phyloP scores from a whole-genome alignment of 2,329 filamentous ascomycete genomes.

The Dactylellina cionopaga region DNA sequence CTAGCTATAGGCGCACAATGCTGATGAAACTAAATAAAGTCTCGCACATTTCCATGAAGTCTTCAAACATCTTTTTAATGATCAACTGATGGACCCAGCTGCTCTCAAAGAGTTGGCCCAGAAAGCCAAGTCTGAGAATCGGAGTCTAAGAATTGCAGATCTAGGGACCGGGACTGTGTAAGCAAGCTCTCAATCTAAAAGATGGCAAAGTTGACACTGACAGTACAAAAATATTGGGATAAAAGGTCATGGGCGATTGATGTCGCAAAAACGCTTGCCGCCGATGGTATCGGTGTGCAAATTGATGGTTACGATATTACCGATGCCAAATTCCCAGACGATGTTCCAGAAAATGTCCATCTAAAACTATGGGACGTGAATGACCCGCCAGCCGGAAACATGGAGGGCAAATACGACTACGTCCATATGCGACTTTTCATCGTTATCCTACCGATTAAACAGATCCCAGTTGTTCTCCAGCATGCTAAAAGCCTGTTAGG shows the following conservation, averaged over 20 bases:
- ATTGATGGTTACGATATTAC: conserved; percentile 10
- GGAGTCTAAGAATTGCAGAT: neutral
- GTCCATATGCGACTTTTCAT: conserved; percentile 17
- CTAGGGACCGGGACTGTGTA: conserved; percentile 9
- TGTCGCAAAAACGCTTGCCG: neutral
- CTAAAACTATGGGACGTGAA: conserved; percentile 17
- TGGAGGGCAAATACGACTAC: conserved; percentile 12
- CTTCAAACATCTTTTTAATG: conserved; percentile 2
- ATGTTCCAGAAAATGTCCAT: neutral
- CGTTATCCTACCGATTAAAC: neutral
- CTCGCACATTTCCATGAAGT: conserved; percentile 3
- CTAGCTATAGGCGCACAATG: neutral
- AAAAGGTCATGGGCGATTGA: neutral
- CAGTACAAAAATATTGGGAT: neutral
- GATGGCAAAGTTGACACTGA: too few relatives aligned
- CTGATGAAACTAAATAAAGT: neutral
- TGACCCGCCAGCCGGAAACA: neutral
- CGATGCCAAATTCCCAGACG: neutral
- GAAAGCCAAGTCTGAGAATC: neutral
- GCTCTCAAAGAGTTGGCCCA: neutral
- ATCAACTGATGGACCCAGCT: neutral
- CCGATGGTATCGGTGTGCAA: neutral
- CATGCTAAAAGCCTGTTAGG: neutral
- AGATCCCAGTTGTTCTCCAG: conserved; percentile 5
- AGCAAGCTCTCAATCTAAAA: neutral